phyloP scores from a whole-genome alignment of 768 basidiomycete species.

The Clitopilus passeckerianus region DNA sequence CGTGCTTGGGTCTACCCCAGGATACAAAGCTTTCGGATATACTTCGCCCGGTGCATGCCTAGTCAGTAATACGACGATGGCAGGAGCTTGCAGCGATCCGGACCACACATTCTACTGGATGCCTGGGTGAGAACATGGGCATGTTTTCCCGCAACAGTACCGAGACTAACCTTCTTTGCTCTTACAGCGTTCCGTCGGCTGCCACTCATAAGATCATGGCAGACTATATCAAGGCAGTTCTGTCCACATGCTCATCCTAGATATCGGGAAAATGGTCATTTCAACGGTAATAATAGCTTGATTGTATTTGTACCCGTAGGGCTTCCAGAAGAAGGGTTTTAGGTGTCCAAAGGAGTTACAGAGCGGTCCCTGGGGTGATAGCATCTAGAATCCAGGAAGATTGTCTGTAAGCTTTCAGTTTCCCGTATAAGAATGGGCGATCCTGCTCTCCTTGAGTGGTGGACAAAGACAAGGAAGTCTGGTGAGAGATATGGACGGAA shows the following conservation, averaged over 20 bases:
- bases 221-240: conserved; percentile 12
- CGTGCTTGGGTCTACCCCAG: conserved; percentile 32
- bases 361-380: too few relatives aligned
- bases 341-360: too few relatives aligned
- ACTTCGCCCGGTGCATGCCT: conserved; percentile 23
- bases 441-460: too few relatives aligned
- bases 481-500: too few relatives aligned
- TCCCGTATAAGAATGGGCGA: too few relatives aligned
- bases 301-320: not conserved
- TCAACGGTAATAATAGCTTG: not conserved
- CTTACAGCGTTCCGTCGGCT: conserved; percentile 10
- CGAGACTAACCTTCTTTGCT: not conserved
- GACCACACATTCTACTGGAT: conserved; percentile 17
- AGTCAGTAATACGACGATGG: conserved; percentile 6
- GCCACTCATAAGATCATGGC: conserved; percentile 15
- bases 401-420: too few relatives aligned
- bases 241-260: conserved; percentile 8
- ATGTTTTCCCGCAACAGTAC: not conserved
- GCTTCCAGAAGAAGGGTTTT: not conserved
- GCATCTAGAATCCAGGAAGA: too few relatives aligned
- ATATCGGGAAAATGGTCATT: not conserved
- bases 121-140: conserved; percentile 10
- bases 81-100: conserved; percentile 13
- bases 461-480: too few relatives aligned
- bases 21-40: conserved; percentile 45